Conservation (phyloP, 345 rosid genomes). For the Garcia nutans region DNA sequence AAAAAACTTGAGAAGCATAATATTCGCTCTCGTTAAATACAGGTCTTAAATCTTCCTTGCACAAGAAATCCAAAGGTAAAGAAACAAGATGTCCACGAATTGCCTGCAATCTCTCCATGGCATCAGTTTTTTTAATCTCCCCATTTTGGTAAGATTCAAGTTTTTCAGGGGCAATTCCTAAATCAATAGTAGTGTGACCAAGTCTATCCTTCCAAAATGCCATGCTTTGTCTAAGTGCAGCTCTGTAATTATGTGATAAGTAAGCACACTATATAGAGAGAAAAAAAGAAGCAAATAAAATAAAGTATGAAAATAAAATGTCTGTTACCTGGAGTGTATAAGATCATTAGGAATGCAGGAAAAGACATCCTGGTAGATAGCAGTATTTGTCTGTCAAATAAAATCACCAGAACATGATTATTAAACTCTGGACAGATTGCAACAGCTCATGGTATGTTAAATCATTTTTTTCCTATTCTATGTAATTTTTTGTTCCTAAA, state of each 20-base stretch:
- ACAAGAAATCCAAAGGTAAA: slow-evolving; percentile 91
- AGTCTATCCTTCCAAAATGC: slow-evolving; percentile 71
- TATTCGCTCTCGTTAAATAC: slow-evolving; percentile 93
- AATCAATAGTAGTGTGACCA: slow-evolving; percentile 81
- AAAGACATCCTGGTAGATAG: slow-evolving; percentile 86
- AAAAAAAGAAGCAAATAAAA: neutral
- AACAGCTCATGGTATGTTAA: no score
- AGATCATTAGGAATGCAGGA: slow-evolving; percentile 91
- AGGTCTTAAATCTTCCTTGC: slow-evolving; percentile 89
- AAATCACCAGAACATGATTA: slow-evolving; percentile 15
- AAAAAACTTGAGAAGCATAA: slow-evolving; percentile 94
- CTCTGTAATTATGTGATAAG: slow-evolving; percentile 28
- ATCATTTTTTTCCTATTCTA: no score
- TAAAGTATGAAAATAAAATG: neutral
- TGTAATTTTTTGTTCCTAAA: no score
- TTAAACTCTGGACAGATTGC: neutral
- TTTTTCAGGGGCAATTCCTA: slow-evolving; percentile 80
- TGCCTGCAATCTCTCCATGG: slow-evolving; percentile 62
- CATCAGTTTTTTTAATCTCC: slow-evolving; percentile 51
- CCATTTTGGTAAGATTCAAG: slow-evolving; percentile 70
- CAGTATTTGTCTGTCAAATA: slow-evolving; percentile 67
- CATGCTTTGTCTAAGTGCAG: slow-evolving; percentile 63
- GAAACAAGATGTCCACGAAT: slow-evolving; percentile 88
- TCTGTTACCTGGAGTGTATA: slow-evolving; percentile 69
- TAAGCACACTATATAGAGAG: neutral